Evolutionary conservation across 2,329 filamentous ascomycete genomes (phyloP), one percentile per base, ranked within the genome.

Genomic region (Neopestalotiopsis sp.): DNA sequence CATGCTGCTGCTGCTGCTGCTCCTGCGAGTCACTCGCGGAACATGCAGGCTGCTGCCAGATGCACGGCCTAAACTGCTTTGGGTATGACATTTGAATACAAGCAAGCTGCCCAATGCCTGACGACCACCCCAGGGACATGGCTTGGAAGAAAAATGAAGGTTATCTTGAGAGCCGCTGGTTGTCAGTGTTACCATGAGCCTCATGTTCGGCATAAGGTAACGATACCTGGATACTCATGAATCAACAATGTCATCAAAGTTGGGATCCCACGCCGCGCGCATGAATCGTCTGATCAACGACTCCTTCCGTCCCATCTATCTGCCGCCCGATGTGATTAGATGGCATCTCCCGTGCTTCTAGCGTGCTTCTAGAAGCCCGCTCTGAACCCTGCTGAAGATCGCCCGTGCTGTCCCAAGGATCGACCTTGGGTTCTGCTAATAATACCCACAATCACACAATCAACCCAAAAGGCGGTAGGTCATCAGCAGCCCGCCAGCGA

Each of bases 361-460:
- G 65, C 56, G 65, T 14, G 17, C 65, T 66, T 67, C 65, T 67
- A 57, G 34, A 45, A 32, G 49, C 65, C 34, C 38, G 38, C 45
- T 17, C 65, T 28, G 58, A 62, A 59, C 65, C 65, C 65, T 67
- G 65, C 40, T 60, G 65, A 57, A 67, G 65, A 67, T 67, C 65
- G 34, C 40, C 65, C 56, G 56, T 60, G n/a, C n/a, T 28, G 56
- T 28, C 30, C 24, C 34, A 67, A 32, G 65, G 65, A 67, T 67
- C 65, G 65, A 42, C 65, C 63, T 38, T 67, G 52, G 32, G 34
- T 24, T n/a, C 24, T 45, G 12, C 56, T 66, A 49, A 66, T 58
- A 38, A 40, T 38, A 40, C 59, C 59, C 59, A 62, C 59, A 38
- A 62, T 6, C 30, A 30, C 57, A 38, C 57, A 52, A 52, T 20